A percentile compares a stretch with the other conserved stretches of the same genome.
phyloP scores from a whole-genome alignment of 2,329 filamentous ascomycete species.

The Moelleriella libera region DNA sequence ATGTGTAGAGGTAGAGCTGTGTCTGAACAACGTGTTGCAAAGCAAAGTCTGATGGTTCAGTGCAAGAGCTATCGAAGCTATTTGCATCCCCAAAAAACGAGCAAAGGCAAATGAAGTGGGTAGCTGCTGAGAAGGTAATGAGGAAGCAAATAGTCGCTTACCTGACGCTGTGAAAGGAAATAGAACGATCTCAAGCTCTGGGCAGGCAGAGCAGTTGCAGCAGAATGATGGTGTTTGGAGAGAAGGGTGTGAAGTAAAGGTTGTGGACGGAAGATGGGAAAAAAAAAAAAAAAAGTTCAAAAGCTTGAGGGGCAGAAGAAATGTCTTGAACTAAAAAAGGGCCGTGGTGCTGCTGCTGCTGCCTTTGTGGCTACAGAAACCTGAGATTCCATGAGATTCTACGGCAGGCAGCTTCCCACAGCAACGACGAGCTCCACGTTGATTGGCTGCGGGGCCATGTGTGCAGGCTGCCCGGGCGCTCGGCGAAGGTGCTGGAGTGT shows the following conservation, averaged over 20 bases:
- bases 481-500: conserved; percentile 10
- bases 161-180: conserved; percentile 9
- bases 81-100: neutral
- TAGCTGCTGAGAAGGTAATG: neutral
- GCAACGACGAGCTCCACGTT: conserved; percentile 9
- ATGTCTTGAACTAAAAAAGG: conserved; percentile 20
- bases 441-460: conserved; percentile 10
- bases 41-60: no score
- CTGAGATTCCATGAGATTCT: conserved; percentile 32
- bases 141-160: conserved; percentile 5
- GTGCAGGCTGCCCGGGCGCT: conserved; percentile 2
- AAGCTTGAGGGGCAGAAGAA: conserved; percentile 9
- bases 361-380: conserved; percentile 11
- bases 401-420: conserved; percentile 17
- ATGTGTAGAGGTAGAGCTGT: no score
- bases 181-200: neutral
- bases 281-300: conserved; percentile 5
- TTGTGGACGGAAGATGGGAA: neutral
- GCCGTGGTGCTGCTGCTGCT: conserved; percentile 6
- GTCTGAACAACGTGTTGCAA: no score
- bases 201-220: neutral
- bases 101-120: neutral
- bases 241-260: neutral
- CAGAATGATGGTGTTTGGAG: neutral
- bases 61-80: no score